Percentiles rank a stretch among this genome's conserved stretches.
phyloP scores from a whole-genome alignment of 2,329 filamentous ascomycete species.

The Colletotrichum sublineola region DNA sequence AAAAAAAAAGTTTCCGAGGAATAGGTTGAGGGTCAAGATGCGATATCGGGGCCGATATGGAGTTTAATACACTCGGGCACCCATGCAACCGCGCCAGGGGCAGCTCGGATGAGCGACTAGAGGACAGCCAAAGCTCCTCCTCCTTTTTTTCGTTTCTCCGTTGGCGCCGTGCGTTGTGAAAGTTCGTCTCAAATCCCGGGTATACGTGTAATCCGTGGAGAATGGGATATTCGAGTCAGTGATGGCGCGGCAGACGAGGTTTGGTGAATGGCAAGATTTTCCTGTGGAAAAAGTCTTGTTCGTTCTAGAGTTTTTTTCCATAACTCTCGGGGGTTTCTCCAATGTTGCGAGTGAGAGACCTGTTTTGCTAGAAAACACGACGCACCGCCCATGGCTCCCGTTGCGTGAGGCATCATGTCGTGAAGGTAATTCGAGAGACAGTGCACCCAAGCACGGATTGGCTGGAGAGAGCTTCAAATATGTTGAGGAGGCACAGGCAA shows the following conservation, averaged over 20 bases:
- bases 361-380: background rate
- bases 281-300: background rate
- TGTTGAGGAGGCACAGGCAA: background rate
- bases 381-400: background rate
- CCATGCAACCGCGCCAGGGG: slow-evolving; percentile 8
- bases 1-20: background rate
- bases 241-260: slow-evolving; percentile 11
- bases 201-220: background rate
- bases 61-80: background rate
- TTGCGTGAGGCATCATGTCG: background rate
- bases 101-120: slow-evolving; percentile 3
- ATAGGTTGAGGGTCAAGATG: background rate
- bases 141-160: background rate
- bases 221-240: slow-evolving; percentile 24
- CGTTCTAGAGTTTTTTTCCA: background rate
- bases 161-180: slow-evolving; percentile 11
- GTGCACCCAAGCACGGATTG: background rate
- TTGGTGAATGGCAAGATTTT: background rate
- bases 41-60: slow-evolving; percentile 18
- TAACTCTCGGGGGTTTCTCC: background rate
- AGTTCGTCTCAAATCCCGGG: slow-evolving; percentile 33
- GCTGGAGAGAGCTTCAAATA: background rate
- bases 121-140: background rate
- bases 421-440: background rate
- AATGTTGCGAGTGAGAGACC: background rate